These are phyloP conservation scores for Hypomyces perniciosus DNA, from an alignment of 2,329 filamentous ascomycete genomes.

Conservation along the genomic window DNA sequence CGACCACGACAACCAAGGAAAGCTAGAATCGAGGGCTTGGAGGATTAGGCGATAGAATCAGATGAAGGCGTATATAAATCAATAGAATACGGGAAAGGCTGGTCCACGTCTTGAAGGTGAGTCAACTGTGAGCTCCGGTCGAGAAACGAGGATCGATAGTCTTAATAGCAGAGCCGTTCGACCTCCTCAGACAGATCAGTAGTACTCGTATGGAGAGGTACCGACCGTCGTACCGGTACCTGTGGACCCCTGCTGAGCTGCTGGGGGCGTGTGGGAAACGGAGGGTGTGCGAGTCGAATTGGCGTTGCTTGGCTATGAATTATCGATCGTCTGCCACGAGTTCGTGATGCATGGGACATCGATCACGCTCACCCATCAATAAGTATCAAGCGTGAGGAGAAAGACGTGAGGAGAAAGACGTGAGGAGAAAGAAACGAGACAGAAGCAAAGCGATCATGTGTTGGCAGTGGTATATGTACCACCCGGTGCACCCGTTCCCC, in stretches of 20 bases:
- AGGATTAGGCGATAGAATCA: no score
- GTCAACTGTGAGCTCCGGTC: background rate
- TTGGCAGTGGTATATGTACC: no score
- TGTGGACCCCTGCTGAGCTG: conserved; percentile 5
- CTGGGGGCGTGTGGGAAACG: conserved; percentile 4
- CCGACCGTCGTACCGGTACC: conserved; percentile 5
- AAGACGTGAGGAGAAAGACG: no score
- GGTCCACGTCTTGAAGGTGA: background rate
- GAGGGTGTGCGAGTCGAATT: background rate
- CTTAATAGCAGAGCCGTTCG: background rate
- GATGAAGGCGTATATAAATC: no score
- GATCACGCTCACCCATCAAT: no score
- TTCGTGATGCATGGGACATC: background rate
- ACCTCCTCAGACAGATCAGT: background rate
- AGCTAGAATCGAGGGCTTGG: no score
- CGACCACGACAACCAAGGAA: background rate
- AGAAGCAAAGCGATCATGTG: no score
- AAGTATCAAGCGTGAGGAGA: no score
- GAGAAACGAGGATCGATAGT: conserved; percentile 3
- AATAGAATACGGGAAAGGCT: no score
- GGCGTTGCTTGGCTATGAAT: no score
- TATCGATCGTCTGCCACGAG: background rate
- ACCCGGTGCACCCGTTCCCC: no score
- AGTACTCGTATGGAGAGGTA: background rate
- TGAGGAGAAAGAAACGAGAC: no score